Evolutionary conservation across 495 filamentous ascomycete species (phyloP).

Genomic region (Xylaria telfairii): DNA sequence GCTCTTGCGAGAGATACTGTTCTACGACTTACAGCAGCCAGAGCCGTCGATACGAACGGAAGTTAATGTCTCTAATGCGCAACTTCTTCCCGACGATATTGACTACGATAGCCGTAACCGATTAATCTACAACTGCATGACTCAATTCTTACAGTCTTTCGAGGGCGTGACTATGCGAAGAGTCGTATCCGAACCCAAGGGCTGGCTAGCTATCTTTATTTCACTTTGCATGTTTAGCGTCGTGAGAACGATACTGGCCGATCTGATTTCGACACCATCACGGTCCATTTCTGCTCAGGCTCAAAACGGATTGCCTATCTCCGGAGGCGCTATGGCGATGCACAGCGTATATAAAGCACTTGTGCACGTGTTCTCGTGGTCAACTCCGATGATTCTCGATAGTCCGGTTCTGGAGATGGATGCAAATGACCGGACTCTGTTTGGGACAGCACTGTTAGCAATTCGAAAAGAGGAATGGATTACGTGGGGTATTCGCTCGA

Average conservation of each 20-base stretch:
- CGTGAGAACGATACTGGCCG: constrained; percentile 53
- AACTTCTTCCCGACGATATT: constrained; percentile 47
- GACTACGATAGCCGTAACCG: constrained; percentile 53
- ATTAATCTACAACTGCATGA: constrained; percentile 54
- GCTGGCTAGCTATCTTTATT: constrained; percentile 54
- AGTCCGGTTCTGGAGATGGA: constrained; percentile 41
- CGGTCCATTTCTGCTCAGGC: constrained; percentile 37
- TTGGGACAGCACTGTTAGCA: constrained; percentile 38
- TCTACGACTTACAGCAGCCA: constrained; percentile 54
- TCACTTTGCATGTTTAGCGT: constrained; percentile 58
- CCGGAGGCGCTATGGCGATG: constrained; percentile 45
- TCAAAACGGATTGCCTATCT: constrained; percentile 34
- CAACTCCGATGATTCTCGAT: constrained; percentile 52
- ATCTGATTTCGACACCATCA: constrained; percentile 46
- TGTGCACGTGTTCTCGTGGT: constrained; percentile 50
- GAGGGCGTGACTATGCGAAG: constrained; percentile 48
- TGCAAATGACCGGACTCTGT: constrained; percentile 44
- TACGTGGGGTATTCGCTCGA: constrained; percentile 48
- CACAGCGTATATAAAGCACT: constrained; percentile 55
- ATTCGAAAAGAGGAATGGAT: constrained; percentile 51
- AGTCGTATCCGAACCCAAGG: constrained; percentile 44
- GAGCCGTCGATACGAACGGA: constrained; percentile 54
- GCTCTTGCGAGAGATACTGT: constrained; percentile 55
- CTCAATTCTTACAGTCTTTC: constrained; percentile 54
- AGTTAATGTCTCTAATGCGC: constrained; percentile 42